Conservation (phyloP, 495 filamentous ascomycete species). For the Friedmanniomyces simplex region DNA sequence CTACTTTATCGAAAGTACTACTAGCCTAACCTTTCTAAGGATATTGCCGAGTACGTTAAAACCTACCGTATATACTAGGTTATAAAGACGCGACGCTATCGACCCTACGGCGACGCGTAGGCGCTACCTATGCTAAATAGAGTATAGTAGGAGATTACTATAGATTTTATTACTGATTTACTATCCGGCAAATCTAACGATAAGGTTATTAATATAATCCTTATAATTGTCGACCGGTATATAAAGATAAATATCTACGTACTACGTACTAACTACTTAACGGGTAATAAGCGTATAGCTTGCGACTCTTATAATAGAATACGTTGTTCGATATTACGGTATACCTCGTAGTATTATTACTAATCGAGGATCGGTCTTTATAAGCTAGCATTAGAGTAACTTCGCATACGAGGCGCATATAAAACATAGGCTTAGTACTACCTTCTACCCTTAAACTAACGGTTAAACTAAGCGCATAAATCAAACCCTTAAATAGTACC, state of each 20-base stretch:
- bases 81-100: neutral
- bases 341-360: neutral
- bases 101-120: neutral
- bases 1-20: neutral
- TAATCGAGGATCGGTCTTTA: neutral
- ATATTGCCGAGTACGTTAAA: neutral
- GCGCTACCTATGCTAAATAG: neutral
- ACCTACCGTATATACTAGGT: neutral
- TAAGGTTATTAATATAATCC: neutral
- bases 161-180: slow-evolving; percentile 1
- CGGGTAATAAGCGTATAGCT: neutral
- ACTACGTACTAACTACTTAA: neutral
- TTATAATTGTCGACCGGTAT: neutral
- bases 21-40: neutral
- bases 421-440: neutral
- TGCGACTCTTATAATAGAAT: neutral
- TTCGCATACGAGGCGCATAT: neutral
- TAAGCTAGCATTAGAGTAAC: neutral
- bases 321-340: neutral
- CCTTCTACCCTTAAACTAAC: neutral
- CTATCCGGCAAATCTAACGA: neutral
- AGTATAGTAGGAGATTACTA: neutral
- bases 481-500: neutral
- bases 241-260: neutral
- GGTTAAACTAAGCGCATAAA: neutral